Percentiles rank a stretch among this genome's conserved stretches.
Conservation (phyloP, 1,284 basidiomycete genomes). For the Naganishia albida region DNA sequence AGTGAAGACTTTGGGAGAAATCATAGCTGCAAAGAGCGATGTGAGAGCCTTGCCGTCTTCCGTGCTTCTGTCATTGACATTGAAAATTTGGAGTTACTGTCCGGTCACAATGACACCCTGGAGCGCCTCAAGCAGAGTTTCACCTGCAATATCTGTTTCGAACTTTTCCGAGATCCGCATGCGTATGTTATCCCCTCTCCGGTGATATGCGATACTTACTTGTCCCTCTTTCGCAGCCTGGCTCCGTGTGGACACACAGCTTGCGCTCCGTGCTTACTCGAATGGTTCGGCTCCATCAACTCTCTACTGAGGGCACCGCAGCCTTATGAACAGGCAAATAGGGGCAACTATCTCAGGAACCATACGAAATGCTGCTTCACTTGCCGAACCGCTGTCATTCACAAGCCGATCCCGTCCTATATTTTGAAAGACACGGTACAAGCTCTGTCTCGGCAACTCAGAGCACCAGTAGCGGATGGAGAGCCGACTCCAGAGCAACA, state of each 20-base stretch:
- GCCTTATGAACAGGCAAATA: slow-evolving; percentile 29
- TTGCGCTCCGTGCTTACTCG: slow-evolving; percentile 45
- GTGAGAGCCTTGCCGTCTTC: neutral
- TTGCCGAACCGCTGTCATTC: slow-evolving; percentile 46
- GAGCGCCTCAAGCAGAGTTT: slow-evolving; percentile 44
- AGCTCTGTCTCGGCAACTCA: slow-evolving; percentile 12
- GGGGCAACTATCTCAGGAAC: slow-evolving; percentile 1
- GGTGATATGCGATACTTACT: neutral
- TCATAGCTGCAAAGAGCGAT: neutral
- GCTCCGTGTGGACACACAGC: slow-evolving; percentile 50
- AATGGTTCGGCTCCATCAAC: slow-evolving; percentile 48
- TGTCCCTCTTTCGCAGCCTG: slow-evolving; percentile 27
- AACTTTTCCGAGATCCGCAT: slow-evolving; percentile 48
- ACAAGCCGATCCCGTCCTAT: slow-evolving; percentile 47
- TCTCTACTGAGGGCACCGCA: slow-evolving; percentile 40
- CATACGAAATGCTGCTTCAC: slow-evolving; percentile 49
- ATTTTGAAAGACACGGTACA: slow-evolving; percentile 36
- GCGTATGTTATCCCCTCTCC: slow-evolving; percentile 40
- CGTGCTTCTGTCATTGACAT: neutral
- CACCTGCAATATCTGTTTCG: slow-evolving; percentile 48
- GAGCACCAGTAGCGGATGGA: neutral
- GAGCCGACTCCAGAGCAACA: slow-evolving; percentile 39
- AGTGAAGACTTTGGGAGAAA: slow-evolving; percentile 7
- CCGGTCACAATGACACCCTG: slow-evolving; percentile 38
- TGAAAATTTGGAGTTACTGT: slow-evolving; percentile 36